Evolutionary conservation across 148 eudicot genomes (phyloP), one percentile per base, ranked within the genome.

Genomic region (Agrostemma githago): DNA sequence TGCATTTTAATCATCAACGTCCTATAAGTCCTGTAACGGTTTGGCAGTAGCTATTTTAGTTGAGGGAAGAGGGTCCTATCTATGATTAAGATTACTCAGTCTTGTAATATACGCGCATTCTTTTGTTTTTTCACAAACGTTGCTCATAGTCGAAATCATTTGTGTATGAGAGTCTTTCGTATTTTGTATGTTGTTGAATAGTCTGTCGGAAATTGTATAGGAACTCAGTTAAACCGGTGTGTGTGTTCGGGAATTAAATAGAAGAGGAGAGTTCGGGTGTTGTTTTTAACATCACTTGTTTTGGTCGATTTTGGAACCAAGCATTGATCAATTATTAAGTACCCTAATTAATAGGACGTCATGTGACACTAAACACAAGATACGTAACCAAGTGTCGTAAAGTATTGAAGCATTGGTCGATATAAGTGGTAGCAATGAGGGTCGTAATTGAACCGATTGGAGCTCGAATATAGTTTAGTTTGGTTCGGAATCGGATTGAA

Each of bases 91-190:
- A 46, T 72, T 39, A 76, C 26, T 2, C 42, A 44, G 38, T 61
- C 62, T 71, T 64, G 76, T 76, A 80, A 42, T 71, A 74, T 79
- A 12, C 21, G 68, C 66, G 72, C 68, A n/a, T 42, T 11, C 40
- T 79, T 71, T 64, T 53, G 12, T 19, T n/a, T 3, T 48, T 38
- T 37, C 6, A 41, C 63, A 75, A 21, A 39, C 63, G 37, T 10
- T 75, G 26, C 12, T 61, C 12, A 38, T 9, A 51, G 20, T 74
- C 70, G 10, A 37, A 1, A 5, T 34, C 16, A 60, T 37, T 26
- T 69, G 6, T 62, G 48, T 62, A 61, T 26, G 48, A n/a, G 53
- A 17, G 79, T 69, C 60, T 34, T 41, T 21, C 12, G 34, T 21
- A 34, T 56, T 71, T 16, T 63, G 9, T 51, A 10, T 51, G 56